Evolutionary conservation across 202 grass and related monocot species (phyloP).

Genomic region (Panicum hallii): DNA sequence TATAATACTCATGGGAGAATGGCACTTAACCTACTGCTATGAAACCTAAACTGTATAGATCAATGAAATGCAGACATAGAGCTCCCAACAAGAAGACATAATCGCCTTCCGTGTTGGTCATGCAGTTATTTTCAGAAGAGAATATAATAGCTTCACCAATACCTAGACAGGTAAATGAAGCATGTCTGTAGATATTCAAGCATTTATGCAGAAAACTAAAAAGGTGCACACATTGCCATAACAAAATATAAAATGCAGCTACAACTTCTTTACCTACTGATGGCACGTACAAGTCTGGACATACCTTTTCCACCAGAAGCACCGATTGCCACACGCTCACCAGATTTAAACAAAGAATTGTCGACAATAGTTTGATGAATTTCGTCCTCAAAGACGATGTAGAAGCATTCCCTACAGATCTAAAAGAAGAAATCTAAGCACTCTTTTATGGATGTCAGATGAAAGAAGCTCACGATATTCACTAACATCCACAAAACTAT

Average conservation of each 20-base stretch:
- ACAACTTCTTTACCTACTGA: neutral
- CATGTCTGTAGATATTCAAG: neutral
- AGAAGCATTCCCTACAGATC: slow-evolving; percentile 94
- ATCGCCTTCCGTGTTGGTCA: neutral
- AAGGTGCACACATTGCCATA: neutral
- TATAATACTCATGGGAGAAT: slow-evolving; percentile 25
- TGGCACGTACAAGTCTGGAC: neutral
- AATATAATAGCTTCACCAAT: neutral
- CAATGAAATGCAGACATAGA: neutral
- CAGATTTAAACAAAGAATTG: slow-evolving; percentile 82
- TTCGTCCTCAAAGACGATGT: slow-evolving; percentile 88
- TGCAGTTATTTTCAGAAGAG: neutral
- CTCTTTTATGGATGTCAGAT: neutral
- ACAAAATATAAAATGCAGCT: neutral
- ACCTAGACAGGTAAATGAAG: neutral
- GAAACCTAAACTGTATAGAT: neutral
- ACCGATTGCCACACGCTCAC: slow-evolving; percentile 89
- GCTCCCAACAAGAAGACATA: neutral
- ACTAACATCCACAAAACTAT: neutral
- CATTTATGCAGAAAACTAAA: neutral
- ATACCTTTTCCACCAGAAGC: slow-evolving; percentile 98
- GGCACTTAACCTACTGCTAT: neutral
- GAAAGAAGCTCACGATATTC: neutral
- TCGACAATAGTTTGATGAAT: slow-evolving; percentile 85
- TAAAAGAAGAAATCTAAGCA: slow-evolving; percentile 42